phyloP scores from a whole-genome alignment of 2,329 filamentous ascomycete genomes.

The Metarhizium anisopliae region DNA sequence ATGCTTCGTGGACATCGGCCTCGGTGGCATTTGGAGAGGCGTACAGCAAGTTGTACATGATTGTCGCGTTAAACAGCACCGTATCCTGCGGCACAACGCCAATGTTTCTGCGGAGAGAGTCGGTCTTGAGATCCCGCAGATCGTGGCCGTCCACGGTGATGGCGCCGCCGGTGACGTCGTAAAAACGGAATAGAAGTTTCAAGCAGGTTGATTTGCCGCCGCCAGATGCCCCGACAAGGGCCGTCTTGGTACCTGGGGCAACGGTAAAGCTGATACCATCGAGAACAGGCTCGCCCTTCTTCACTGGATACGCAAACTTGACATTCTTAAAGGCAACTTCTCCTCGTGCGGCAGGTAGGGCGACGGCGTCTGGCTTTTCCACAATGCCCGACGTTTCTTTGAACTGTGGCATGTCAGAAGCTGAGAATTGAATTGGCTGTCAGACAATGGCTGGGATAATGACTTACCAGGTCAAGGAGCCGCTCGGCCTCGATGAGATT shows the following conservation, averaged over 20 bases:
- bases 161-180: conserved; percentile 44
- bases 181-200: conserved; percentile 52
- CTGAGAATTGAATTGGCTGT: conserved; percentile 39
- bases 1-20: conserved; percentile 50
- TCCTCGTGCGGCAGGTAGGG: conserved; percentile 12
- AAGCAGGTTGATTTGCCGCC: conserved; percentile 54
- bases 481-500: conserved; percentile 49
- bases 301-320: conserved; percentile 44
- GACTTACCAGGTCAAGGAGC: conserved; percentile 46
- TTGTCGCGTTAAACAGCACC: conserved; percentile 53
- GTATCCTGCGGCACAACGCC: conserved; percentile 59
- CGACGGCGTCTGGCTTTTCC: conserved; percentile 29
- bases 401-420: conserved; percentile 24
- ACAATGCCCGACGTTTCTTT: conserved; percentile 33
- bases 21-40: conserved; percentile 52
- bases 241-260: conserved; percentile 44
- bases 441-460: conserved; percentile 26
- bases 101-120: conserved; percentile 47
- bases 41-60: conserved; percentile 58
- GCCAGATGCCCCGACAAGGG: conserved; percentile 53
- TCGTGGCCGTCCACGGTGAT: conserved; percentile 52
- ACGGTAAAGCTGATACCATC: conserved; percentile 38
- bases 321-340: conserved; percentile 45
- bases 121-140: conserved; percentile 47
- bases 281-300: conserved; percentile 35